Evolutionary conservation across 1,139 yeast species (phyloP).

Genomic region (Geotrichum candidum): DNA sequence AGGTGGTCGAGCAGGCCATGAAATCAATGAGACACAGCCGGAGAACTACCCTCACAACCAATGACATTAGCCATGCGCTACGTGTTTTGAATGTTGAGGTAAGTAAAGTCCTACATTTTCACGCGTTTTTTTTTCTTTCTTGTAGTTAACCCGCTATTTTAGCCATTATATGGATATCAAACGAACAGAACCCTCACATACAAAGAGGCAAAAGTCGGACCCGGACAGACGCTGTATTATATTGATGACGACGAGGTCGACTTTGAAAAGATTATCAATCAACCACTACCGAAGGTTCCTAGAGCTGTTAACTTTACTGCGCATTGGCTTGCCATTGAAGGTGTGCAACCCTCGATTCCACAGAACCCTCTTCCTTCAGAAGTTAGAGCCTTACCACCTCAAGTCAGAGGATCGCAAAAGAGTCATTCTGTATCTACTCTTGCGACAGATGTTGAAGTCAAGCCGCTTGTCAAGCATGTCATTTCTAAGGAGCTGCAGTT

Average conservation of each 20-base stretch:
- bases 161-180: conserved; percentile 43
- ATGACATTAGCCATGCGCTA: conserved; percentile 76
- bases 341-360: conserved; percentile 96
- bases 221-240: conserved; percentile 92
- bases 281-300: conserved; percentile 93
- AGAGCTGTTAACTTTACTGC: conserved; percentile 89
- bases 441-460: conserved; percentile 61
- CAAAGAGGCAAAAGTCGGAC: conserved; percentile 80
- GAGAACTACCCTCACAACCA: conserved; percentile 71
- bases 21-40: conserved; percentile 95
- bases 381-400: conserved; percentile 38
- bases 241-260: conserved; percentile 90
- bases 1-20: conserved; percentile 88
- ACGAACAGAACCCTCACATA: conserved; percentile 52
- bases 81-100: conserved; percentile 76
- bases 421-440: conserved; percentile 34
- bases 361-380: conserved; percentile 82
- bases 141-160: conserved; percentile 15
- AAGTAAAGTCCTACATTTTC: neutral
- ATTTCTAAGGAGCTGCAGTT: conserved; percentile 88
- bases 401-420: conserved; percentile 39
- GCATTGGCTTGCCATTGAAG: conserved; percentile 98
- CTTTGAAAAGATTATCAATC: conserved; percentile 87
- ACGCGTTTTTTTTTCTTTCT: conserved; percentile 40
- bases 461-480: conserved; percentile 94